Base-by-base conservation (phyloP, 2,329 filamentous ascomycete genomes). In the Neopestalotiopsis clavispora region DNA sequence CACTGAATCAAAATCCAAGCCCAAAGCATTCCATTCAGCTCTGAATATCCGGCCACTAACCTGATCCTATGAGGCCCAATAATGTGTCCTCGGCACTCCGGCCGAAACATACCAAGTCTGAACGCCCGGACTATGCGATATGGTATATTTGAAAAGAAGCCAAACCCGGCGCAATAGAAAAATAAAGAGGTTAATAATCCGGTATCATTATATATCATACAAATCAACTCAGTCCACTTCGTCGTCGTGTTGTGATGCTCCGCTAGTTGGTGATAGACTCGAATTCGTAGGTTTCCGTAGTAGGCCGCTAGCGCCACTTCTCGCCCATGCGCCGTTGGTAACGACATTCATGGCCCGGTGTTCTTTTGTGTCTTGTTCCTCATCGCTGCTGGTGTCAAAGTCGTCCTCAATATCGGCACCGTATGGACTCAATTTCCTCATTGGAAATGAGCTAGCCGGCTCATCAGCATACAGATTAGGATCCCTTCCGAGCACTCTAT, bases 401-500 rank as follows among this genome's bases (percentile, higher is more conserved):
- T 85, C 82, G 40, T 82, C 79, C 34, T 84, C 83, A 45, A 72
- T 72, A 13, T 80, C 81, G 63, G 80, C 80, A 13, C 86, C 86
- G 12, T 80, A 77, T 1, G 82, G 80, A 70, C 81, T 86, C 14
- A 88, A 80, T 3, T 84, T 82, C 30, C 80, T 81, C 82, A 88
- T 80, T 1, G 82, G 80, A 62, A 85, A 79, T 40, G 80, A 78
- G 52, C 75, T 77, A 34, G 82, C 77, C 63, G 82, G 80, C 57
- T 80, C 80, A 71, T 90, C 86, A 10, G 80, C 83, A 72, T 89
- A 89, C 14, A 87, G 76, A 72, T 84, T 86, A 12, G 87, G 86
- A 69, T 89, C 87, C 4, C 87, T 84, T 45, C 88, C 87, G 1
- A 90, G 81, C 2, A 90, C 80, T 38, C 87, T 84, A 73, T 90